phyloP scores from a whole-genome alignment of 768 basidiomycete species.

The Porpolomopsis calyptriformis region DNA sequence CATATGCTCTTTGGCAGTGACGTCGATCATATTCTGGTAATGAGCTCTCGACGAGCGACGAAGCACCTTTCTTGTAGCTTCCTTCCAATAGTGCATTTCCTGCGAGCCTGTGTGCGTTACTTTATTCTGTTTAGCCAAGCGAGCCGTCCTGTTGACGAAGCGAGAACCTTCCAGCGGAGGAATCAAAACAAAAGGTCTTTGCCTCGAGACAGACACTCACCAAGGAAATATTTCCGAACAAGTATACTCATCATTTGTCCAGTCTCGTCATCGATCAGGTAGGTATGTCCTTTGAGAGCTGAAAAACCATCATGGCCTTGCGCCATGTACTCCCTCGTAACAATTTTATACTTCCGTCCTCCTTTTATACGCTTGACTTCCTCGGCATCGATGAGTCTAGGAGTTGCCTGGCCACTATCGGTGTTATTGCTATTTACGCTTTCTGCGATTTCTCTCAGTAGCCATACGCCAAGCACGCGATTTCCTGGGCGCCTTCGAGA shows the following conservation, averaged over 20 bases:
- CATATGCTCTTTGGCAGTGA: conserved; percentile 67
- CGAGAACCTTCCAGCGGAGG: conserved; percentile 43
- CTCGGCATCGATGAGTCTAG: conserved; percentile 35
- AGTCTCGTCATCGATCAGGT: conserved; percentile 74
- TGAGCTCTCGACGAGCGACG: conserved; percentile 40
- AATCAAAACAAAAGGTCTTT: background rate
- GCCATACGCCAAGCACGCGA: conserved; percentile 66
- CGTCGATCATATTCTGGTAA: conserved; percentile 48
- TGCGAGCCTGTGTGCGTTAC: conserved; percentile 17
- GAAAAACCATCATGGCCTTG: conserved; percentile 76
- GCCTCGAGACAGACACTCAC: conserved; percentile 26
- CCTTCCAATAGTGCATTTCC: conserved; percentile 35
- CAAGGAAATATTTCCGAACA: conserved; percentile 76
- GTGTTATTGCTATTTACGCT: conserved; percentile 16
- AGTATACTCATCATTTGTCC: conserved; percentile 71
- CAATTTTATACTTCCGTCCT: conserved; percentile 60
- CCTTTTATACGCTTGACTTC: conserved; percentile 41
- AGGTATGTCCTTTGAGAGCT: conserved; percentile 51
- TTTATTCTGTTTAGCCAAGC: conserved; percentile 27
- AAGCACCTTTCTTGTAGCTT: conserved; percentile 29
- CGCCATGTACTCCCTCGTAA: conserved; percentile 83
- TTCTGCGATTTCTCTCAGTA: conserved; percentile 33
- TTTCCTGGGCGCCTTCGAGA: conserved; percentile 59
- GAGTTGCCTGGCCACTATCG: conserved; percentile 18
- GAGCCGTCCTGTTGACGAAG: conserved; percentile 58